A percentile compares a stretch with the other conserved stretches of the same genome.
These are phyloP conservation scores for Phytophthora melonis DNA, from an alignment of 352 stramenopile genomes.

Conservation along the genomic window DNA sequence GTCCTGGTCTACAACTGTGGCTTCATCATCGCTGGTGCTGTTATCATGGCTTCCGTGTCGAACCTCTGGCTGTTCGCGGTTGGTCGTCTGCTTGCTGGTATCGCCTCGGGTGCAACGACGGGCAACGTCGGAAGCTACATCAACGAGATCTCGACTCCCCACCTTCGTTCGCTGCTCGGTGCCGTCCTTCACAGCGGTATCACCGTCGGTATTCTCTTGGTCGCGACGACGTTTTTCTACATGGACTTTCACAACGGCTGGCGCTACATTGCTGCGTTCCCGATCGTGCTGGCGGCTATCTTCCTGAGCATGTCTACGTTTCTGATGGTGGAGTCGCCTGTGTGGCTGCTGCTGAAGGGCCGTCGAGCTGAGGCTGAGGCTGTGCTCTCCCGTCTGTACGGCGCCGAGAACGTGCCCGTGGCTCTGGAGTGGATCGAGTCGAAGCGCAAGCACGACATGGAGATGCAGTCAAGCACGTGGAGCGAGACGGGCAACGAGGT, in stretches of 20 bases:
- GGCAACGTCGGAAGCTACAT: conserved; percentile 56
- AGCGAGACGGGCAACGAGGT: conserved; percentile 41
- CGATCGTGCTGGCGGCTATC: conserved; percentile 52
- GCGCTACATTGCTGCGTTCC: conserved; percentile 70
- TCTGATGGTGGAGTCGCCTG: conserved; percentile 62
- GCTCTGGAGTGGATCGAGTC: conserved; percentile 52
- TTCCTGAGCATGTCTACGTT: conserved; percentile 57
- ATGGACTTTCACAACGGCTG: conserved; percentile 58
- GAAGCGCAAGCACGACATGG: conserved; percentile 43
- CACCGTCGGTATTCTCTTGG: conserved; percentile 53
- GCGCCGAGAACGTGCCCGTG: conserved; percentile 45
- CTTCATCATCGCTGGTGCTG: conserved; percentile 51
- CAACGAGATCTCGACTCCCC: conserved; percentile 55
- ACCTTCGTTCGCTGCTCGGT: conserved; percentile 50
- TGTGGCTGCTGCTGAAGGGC: conserved; percentile 59
- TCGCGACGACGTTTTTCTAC: conserved; percentile 66
- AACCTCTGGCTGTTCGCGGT: conserved; percentile 51
- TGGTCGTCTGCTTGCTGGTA: conserved; percentile 58
- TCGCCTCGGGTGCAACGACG: conserved; percentile 58
- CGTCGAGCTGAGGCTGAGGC: conserved; percentile 41
- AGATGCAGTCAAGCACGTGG: conserved; percentile 41
- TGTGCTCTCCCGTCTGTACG: conserved; percentile 46
- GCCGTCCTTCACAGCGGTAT: conserved; percentile 49
- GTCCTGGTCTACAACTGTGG: conserved; percentile 49
- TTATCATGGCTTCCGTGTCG: conserved; percentile 40